Evolutionary conservation across 441 rosid species (phyloP), one percentile per base, ranked within the genome.

Genomic region (Populus hybrid): DNA sequence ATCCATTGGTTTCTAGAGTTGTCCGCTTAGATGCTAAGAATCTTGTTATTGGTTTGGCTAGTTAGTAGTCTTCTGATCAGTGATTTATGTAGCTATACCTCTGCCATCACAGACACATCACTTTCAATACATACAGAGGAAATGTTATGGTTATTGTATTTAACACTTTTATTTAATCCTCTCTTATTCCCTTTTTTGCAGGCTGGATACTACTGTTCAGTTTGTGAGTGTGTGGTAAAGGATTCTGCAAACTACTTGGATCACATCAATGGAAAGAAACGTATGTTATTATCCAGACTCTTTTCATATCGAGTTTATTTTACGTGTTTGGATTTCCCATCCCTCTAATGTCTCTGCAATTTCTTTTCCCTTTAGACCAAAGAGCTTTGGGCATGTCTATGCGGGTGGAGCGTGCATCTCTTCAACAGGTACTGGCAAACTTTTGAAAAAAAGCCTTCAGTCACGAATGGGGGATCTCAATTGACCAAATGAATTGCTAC

Each of bases 241-340:
- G 99, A 96, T 86, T 96, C 99, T 6, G 99, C 98, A 20, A 96
- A 94, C 90, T 96, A 96, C 90, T 88, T 95, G 87, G 99, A 94
- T 84, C 99, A 96, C 82, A 96, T 94, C 57, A 96, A 96, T 91
- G 99, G 98, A 80, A 96, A 96, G 81, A 96, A 96, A 84, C 99
- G 99, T 94, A 87, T 0, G 94, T 82, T 10, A 2, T 76, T 70
- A 67, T 79, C 66, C 67, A 59, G 35, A 20, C 26, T 30, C 2
- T 9, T 36, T 71, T 14, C 40, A 23, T 16, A 28, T 50, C 38
- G 7, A 24, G 2, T 64, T 26, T 32, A 46, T 61, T 77, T 71
- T 70, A 46, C 23, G 38, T 40, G 23, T 59, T 74, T 14, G 57
- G 57, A 38, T 24, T 10, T 71, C 53, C 72, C n/a, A 66, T 77